These are phyloP conservation scores for Globisporangium radiosum DNA, from an alignment of 352 stramenopile species.

Conservation along the genomic window DNA sequence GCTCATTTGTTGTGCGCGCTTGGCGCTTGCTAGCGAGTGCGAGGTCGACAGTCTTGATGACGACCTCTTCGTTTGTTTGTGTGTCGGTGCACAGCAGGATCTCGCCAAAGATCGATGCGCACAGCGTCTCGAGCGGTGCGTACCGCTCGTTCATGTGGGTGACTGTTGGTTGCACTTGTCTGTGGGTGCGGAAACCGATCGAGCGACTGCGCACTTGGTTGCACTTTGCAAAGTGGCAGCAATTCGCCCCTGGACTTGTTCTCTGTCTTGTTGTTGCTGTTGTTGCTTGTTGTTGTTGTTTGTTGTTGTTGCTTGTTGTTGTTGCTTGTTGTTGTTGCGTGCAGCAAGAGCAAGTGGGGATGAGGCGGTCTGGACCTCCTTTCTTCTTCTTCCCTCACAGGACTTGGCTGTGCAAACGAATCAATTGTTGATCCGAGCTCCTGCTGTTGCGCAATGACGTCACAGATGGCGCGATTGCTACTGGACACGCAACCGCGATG, in stretches of 20 bases:
- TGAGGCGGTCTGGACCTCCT: too few species aligned
- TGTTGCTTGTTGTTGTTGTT: background rate
- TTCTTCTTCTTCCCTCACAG: background rate
- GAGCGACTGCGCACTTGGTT: too few species aligned
- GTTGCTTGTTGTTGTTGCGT: background rate
- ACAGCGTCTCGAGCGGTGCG: slow-evolving; percentile 34
- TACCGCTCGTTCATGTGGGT: slow-evolving; percentile 23
- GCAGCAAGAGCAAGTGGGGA: too few species aligned
- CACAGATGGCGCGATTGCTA: background rate
- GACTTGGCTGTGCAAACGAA: background rate
- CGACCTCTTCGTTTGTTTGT: slow-evolving; percentile 43
- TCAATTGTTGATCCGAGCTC: background rate
- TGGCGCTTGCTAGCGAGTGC: slow-evolving; percentile 44
- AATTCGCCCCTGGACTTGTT: background rate
- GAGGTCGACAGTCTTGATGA: slow-evolving; percentile 71
- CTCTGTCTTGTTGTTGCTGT: background rate
- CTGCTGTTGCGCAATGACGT: background rate
- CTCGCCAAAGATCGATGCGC: slow-evolving; percentile 61
- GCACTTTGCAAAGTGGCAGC: too few species aligned
- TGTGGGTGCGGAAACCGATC: too few species aligned
- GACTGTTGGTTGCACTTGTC: too few species aligned
- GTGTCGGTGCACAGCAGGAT: slow-evolving; percentile 58
- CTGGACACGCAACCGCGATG: too few species aligned
- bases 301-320: too few species aligned
- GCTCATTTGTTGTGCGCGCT: slow-evolving; percentile 31